Evolutionary conservation across 2,329 filamentous ascomycete genomes (phyloP).

Genomic region (Ophiostoma angusticollis): DNA sequence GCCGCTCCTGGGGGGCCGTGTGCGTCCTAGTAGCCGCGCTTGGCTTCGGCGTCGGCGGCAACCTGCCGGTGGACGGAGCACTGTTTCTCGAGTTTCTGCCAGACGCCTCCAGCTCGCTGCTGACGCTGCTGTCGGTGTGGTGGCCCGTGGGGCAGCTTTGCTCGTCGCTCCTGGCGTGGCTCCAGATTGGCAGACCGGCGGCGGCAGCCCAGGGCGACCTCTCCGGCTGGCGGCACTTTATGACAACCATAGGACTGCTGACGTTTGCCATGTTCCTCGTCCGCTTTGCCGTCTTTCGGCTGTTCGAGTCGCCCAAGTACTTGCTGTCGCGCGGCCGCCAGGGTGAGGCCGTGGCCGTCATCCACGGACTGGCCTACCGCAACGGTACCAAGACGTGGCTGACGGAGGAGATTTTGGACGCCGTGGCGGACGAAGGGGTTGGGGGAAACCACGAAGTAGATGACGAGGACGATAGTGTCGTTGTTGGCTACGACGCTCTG

Average conservation of each 20-base stretch:
- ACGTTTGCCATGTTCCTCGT: constrained; percentile 67
- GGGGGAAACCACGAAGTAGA: constrained; percentile 5
- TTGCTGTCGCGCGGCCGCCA: constrained; percentile 65
- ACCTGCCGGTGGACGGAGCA: constrained; percentile 65
- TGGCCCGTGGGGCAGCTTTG: constrained; percentile 75
- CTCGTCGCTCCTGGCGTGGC: constrained; percentile 62
- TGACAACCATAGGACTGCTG: constrained; percentile 55
- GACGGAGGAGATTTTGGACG: constrained; percentile 54
- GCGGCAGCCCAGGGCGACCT: constrained; percentile 25
- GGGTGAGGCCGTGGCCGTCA: constrained; percentile 63
- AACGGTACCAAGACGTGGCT: constrained; percentile 63
- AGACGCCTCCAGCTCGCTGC: constrained; percentile 55
- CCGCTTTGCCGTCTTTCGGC: constrained; percentile 67
- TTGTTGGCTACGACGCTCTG: constrained; percentile 9
- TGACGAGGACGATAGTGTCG: constrained; percentile 1
- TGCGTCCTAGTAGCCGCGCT: constrained; percentile 48
- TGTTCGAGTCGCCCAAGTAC: constrained; percentile 79
- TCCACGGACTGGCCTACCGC: constrained; percentile 63
- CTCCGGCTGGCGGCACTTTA: constrained; percentile 64
- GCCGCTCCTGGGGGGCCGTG: constrained; percentile 52
- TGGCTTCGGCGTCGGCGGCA: constrained; percentile 61
- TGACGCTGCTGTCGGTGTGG: constrained; percentile 74
- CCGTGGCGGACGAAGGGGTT: constrained; percentile 34
- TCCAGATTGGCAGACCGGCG: constrained; percentile 56
- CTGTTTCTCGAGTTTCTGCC: constrained; percentile 77